Evolutionary conservation across 108 stramenopile genomes (phyloP).

Genomic region (Conticribra guillardii): DNA sequence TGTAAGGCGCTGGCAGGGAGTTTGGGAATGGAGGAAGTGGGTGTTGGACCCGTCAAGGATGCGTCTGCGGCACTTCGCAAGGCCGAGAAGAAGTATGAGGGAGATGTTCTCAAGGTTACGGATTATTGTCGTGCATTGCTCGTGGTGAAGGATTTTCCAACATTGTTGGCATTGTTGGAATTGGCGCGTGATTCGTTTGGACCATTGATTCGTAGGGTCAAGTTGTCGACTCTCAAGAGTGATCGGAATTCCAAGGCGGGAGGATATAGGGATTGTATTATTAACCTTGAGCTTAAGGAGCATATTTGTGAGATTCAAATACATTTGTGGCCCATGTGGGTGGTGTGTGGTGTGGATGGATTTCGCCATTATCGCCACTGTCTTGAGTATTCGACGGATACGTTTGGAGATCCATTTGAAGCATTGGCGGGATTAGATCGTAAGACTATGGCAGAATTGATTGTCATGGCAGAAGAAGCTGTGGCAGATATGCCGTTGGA

Average conservation of each 20-base stretch:
- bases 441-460: conserved; percentile 88
- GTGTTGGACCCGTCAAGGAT: conserved; percentile 85
- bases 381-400: conserved; percentile 88
- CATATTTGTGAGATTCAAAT: conserved; percentile 92
- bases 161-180: conserved; percentile 81
- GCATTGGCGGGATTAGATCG: conserved; percentile 84
- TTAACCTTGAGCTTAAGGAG: conserved; percentile 85
- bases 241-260: conserved; percentile 72
- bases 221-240: conserved; percentile 73
- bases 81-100: conserved; percentile 86
- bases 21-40: conserved; percentile 85
- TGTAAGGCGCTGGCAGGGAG: conserved; percentile 87
- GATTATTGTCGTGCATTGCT: conserved; percentile 84
- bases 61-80: conserved; percentile 73
- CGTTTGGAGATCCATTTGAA: conserved; percentile 83
- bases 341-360: conserved; percentile 87
- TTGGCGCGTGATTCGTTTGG: conserved; percentile 85
- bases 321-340: conserved; percentile 89
- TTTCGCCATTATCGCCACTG: conserved; percentile 91
- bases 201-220: conserved; percentile 85
- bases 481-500: conserved; percentile 86
- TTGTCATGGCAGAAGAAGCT: conserved; percentile 92
- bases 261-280: conserved; percentile 86
- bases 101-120: conserved; percentile 83
- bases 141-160: conserved; percentile 86